These are phyloP conservation scores for Lanmaoa rubissima DNA, from an alignment of 768 basidiomycete species.

Conservation along the genomic window DNA sequence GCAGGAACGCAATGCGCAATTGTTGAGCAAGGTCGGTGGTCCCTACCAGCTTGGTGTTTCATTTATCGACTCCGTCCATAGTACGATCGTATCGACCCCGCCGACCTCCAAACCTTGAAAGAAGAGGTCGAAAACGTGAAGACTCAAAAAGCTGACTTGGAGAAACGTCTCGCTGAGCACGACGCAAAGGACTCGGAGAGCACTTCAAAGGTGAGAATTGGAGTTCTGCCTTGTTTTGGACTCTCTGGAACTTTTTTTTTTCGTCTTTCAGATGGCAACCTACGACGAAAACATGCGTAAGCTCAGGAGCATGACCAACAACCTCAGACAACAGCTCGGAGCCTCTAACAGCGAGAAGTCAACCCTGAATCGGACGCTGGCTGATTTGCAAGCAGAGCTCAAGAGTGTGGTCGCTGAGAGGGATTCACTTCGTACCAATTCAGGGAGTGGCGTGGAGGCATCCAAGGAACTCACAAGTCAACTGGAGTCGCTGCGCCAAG, in stretches of 20 bases:
- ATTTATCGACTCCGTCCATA: slow-evolving; percentile 26
- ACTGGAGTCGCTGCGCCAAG: slow-evolving; percentile 35
- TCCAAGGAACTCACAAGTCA: slow-evolving; percentile 35
- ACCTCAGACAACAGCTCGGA: slow-evolving; percentile 27
- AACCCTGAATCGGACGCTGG: slow-evolving; percentile 27
- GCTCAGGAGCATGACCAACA: slow-evolving; percentile 28
- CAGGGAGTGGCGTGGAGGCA: slow-evolving; percentile 14
- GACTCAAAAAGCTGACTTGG: slow-evolving; percentile 37
- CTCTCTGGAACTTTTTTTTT: neutral
- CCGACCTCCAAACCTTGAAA: slow-evolving; percentile 76
- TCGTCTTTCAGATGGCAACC: slow-evolving; percentile 35
- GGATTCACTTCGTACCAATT: slow-evolving; percentile 23
- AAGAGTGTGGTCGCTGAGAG: slow-evolving; percentile 30
- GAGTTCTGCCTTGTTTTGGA: neutral
- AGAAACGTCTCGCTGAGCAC: slow-evolving; percentile 30
- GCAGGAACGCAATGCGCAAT: slow-evolving; percentile 80
- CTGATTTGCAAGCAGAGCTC: slow-evolving; percentile 26
- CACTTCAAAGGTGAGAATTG: slow-evolving; percentile 33
- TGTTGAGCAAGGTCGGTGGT: slow-evolving; percentile 68
- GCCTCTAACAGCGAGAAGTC: slow-evolving; percentile 29
- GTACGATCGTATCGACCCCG: slow-evolving; percentile 89
- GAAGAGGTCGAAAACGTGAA: slow-evolving; percentile 64
- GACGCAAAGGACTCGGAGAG: slow-evolving; percentile 31
- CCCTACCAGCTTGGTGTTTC: neutral
- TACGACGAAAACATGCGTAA: slow-evolving; percentile 45